Percentiles rank a stretch among this genome's conserved stretches.
phyloP scores from a whole-genome alignment of 2,329 filamentous ascomycete genomes.

The Fusarium nematophilum region DNA sequence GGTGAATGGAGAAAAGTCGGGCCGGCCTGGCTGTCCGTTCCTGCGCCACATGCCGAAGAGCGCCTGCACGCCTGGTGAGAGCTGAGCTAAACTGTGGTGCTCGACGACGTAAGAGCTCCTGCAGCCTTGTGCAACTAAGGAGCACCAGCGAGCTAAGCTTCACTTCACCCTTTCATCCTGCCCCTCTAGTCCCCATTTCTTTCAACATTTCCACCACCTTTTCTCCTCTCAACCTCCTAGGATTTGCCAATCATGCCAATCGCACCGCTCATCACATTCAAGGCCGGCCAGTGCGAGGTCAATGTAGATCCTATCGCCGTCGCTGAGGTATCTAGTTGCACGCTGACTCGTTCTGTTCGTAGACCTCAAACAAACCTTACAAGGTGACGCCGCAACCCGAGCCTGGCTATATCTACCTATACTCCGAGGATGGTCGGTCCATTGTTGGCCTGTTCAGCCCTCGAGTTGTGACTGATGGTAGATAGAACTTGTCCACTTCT shows the following conservation, averaged over 20 bases:
- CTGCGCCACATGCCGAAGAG: constrained; percentile 9
- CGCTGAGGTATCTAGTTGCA: constrained; percentile 10
- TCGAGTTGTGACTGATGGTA: constrained; percentile 7
- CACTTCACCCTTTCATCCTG: constrained; percentile 8
- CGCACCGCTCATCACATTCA: constrained; percentile 91
- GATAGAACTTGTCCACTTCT: constrained; percentile 92
- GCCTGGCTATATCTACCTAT: constrained; percentile 91
- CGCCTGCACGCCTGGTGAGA: constrained; percentile 5
- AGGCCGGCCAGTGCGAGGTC: constrained; percentile 89
- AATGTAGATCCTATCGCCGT: constrained; percentile 68
- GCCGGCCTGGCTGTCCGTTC: constrained; percentile 6
- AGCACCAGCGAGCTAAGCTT: constrained; percentile 14
- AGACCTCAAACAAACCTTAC: constrained; percentile 66
- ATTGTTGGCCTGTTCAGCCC: neutral
- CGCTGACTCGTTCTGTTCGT: constrained; percentile 42
- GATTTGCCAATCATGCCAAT: constrained; percentile 74
- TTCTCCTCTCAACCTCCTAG: neutral
- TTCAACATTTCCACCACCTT: constrained; percentile 17
- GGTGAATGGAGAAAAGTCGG: constrained; percentile 31
- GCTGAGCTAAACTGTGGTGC: constrained; percentile 37
- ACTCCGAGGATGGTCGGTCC: constrained; percentile 82
- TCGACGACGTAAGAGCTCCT: constrained; percentile 56
- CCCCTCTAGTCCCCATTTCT: constrained; percentile 12
- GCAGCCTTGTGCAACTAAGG: constrained; percentile 46
- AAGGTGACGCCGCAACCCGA: constrained; percentile 79